Conservation (phyloP, 176 grass and related monocot species). For the Zea luxurians region DNA sequence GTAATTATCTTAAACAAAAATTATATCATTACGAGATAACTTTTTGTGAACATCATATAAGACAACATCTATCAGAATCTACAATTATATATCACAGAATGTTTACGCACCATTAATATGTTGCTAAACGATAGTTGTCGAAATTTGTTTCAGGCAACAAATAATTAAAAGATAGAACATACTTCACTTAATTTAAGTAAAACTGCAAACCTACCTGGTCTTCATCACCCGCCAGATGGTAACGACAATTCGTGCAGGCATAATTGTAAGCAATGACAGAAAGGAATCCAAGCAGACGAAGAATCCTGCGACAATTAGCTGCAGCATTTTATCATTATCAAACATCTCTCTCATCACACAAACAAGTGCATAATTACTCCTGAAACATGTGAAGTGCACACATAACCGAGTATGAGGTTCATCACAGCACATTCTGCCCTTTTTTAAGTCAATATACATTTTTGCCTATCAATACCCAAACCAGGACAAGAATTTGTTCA, state of each 20-base stretch:
- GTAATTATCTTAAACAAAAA: slow-evolving; percentile 22
- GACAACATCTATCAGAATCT: slow-evolving; percentile 1
- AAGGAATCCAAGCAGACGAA: slow-evolving; percentile 96
- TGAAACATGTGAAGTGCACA: slow-evolving; percentile 9
- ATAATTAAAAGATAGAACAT: background rate
- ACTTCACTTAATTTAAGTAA: slow-evolving; percentile 27
- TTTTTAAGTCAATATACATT: background rate
- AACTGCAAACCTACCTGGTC: slow-evolving; percentile 54
- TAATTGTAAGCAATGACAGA: slow-evolving; percentile 85
- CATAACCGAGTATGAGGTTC: background rate
- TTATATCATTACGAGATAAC: background rate
- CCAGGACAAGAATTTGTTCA: background rate
- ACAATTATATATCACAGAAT: background rate
- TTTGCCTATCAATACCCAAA: background rate
- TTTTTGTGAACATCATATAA: slow-evolving; percentile 21
- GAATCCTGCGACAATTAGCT: slow-evolving; percentile 87
- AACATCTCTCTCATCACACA: slow-evolving; percentile 37
- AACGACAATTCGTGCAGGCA: slow-evolving; percentile 81
- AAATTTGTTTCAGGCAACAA: slow-evolving; percentile 13
- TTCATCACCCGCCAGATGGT: slow-evolving; percentile 75
- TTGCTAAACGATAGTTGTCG: background rate
- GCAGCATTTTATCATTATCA: slow-evolving; percentile 71
- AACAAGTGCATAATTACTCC: slow-evolving; percentile 8
- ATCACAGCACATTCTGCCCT: background rate
- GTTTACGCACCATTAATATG: background rate